Conservation (phyloP, 2,329 filamentous ascomycete genomes). For the Fusarium sambucinum region DNA sequence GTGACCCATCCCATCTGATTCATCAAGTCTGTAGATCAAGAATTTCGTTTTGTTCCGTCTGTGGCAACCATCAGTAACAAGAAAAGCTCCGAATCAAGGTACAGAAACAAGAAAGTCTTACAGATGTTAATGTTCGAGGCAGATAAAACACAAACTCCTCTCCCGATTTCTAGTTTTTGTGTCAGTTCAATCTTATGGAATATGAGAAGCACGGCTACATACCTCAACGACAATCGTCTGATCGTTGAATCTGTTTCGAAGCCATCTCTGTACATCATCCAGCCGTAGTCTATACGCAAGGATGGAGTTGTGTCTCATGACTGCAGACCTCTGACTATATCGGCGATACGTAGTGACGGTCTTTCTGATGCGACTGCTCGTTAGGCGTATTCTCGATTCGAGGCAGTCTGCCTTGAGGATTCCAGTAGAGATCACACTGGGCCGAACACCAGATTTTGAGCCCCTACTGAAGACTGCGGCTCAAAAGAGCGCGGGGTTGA, state of each 20-base stretch:
- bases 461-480: constrained; percentile 11
- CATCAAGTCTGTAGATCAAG: neutral
- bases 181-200: neutral
- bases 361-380: neutral
- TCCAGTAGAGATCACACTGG: neutral
- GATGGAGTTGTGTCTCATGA: constrained; percentile 16
- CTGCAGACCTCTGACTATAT: neutral
- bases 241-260: constrained; percentile 13
- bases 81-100: neutral
- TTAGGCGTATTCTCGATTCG: neutral
- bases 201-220: neutral
- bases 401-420: constrained; percentile 10
- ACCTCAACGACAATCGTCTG: constrained; percentile 19
- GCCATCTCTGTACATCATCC: neutral
- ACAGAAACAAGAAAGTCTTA: neutral
- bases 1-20: neutral
- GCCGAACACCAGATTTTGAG: constrained; percentile 11
- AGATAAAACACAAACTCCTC: constrained; percentile 17
- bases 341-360: too few relatives aligned
- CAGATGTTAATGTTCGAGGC: neutral
- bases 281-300: constrained; percentile 17
- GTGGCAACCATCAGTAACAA: neutral
- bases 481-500: neutral
- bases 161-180: neutral
- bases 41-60: constrained; percentile 9